These are phyloP conservation scores for Umbilicaria muhlenbergii DNA, from an alignment of 495 filamentous ascomycete genomes.

Conservation along the genomic window DNA sequence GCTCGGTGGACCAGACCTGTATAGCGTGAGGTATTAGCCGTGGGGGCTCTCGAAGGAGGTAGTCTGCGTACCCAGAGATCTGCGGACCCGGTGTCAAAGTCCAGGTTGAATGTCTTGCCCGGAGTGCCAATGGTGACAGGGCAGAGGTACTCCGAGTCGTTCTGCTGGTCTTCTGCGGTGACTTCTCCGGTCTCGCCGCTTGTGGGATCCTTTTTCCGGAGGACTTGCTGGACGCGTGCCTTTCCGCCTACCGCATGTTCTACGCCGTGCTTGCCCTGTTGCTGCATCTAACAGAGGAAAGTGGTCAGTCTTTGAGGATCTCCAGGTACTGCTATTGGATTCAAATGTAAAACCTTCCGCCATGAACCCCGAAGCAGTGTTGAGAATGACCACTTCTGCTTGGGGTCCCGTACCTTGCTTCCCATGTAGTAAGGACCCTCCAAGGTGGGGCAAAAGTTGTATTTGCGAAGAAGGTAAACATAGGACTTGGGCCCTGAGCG, in stretches of 20 bases:
- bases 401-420: constrained; percentile 15
- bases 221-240: constrained; percentile 24
- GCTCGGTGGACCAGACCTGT: constrained; percentile 47
- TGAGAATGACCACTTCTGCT: too few relatives aligned
- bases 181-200: constrained; percentile 35
- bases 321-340: constrained; percentile 19
- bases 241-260: constrained; percentile 30
- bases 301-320: constrained; percentile 10
- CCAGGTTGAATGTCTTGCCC: constrained; percentile 45
- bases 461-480: constrained; percentile 53
- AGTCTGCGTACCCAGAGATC: constrained; percentile 54
- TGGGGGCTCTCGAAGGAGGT: constrained; percentile 5
- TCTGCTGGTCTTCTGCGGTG: constrained; percentile 56
- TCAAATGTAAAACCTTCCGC: too few relatives aligned
- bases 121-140: constrained; percentile 53
- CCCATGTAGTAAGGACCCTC: constrained; percentile 48
- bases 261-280: constrained; percentile 28
- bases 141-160: constrained; percentile 56
- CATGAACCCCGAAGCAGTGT: too few relatives aligned
- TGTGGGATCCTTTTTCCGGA: constrained; percentile 32
- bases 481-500: constrained; percentile 59
- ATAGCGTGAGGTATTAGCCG: constrained; percentile 6
- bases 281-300: constrained; percentile 5
- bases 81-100: constrained; percentile 66
- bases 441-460: constrained; percentile 51